Base-by-base conservation (phyloP, 306 rosid genomes). In the Begonia loranthoides region DNA sequence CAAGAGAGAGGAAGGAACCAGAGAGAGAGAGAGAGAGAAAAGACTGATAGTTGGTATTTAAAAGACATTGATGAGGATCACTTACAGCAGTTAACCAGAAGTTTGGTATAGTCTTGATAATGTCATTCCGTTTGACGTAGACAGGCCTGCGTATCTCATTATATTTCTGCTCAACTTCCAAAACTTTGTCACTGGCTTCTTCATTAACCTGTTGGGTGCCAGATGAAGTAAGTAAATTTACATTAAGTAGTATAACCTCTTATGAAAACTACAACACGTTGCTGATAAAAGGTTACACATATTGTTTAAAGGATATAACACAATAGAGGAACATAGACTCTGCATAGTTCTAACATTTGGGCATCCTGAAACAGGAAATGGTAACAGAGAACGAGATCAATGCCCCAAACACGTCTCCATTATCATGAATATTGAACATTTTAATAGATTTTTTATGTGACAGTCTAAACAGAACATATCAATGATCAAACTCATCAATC, bases 31-130 rank as follows among this genome's bases (percentile, higher is more conserved):
- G 49, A 12, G 8, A 45, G 9, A 45, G 49, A 28, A 7, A 4
- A 28, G 36, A 28, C 6, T 28, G 8, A 53, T 57, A 46, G 5
- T 45, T 47, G 12, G 36, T 10, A 45, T 16, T n/a, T 14, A 39
- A 51, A 41, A 21, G 24, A 51, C n/a, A 60, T 17, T 50, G 12
- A 51, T 19, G 13, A 1, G 46, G n/a, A 65, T 58, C 52, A 79
- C 96, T 73, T 49, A 84, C 97, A 54, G 95, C 87, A 67, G 93
- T 89, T 46, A 77, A 43, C 95, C 93, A 87, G 65, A 87, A 82
- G 70, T 87, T 86, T n/a, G 93, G 89, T 70, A 87, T 87, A 48
- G 74, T 44, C 62, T 79, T 77, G 73, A 82, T 75, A 17, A 87
- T 65, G 9, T 79, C 88, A 41, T 67, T 75, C 61, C 95, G 77